Conservation (phyloP, 2,329 filamentous ascomycete genomes). For the Zelopaecilomyces penicillatus region DNA sequence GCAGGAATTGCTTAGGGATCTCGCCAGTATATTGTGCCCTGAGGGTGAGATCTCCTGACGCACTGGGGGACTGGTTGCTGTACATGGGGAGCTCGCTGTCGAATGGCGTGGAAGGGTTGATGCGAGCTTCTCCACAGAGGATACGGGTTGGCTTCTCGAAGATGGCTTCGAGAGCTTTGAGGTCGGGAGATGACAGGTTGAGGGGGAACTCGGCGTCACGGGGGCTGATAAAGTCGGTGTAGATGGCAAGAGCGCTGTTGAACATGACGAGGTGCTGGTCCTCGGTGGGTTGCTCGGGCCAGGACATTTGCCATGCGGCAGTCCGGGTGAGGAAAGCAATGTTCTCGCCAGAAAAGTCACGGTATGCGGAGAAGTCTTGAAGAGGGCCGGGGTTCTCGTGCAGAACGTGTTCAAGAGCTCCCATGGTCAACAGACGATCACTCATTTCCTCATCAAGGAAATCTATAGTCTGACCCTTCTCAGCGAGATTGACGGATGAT, state of each 20-base stretch:
- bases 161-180: conserved; percentile 40
- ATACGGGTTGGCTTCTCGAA: conserved; percentile 44
- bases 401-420: conserved; percentile 52
- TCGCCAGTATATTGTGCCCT: conserved; percentile 25
- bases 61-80: neutral
- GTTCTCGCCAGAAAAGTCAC: conserved; percentile 63
- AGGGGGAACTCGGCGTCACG: conserved; percentile 54
- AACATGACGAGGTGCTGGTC: conserved; percentile 35
- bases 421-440: conserved; percentile 47
- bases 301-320: conserved; percentile 41
- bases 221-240: conserved; percentile 49
- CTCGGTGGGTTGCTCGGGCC: conserved; percentile 6
- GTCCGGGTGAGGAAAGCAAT: conserved; percentile 54
- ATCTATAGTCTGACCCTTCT: conserved; percentile 6
- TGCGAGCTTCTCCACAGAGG: conserved; percentile 27
- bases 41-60: neutral
- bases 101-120: conserved; percentile 31
- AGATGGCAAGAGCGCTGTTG: conserved; percentile 51
- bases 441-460: conserved; percentile 12
- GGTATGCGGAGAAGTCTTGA: conserved; percentile 53
- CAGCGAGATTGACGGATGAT: neutral
- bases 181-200: conserved; percentile 49
- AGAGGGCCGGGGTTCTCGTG: conserved; percentile 49
- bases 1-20: conserved; percentile 39
- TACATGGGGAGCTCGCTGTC: conserved; percentile 11